Evolutionary conservation across 345 rosid species (phyloP).

Genomic region (Toxicodendron radicans): DNA sequence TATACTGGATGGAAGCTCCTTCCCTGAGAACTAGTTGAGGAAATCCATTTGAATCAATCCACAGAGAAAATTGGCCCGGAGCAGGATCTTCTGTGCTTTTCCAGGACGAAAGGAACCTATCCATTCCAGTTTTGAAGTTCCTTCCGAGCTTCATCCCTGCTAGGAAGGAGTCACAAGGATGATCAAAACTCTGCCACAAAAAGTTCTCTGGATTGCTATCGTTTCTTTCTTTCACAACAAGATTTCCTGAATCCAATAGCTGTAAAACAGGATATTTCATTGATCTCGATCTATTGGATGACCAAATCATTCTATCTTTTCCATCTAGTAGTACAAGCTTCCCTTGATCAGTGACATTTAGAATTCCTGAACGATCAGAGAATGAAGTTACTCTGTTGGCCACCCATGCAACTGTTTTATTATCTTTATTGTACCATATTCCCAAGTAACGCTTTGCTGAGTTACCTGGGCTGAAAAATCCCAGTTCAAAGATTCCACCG

Average conservation of each 20-base stretch:
- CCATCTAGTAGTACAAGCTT: background rate
- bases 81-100: slow-evolving; percentile 21
- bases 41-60: slow-evolving; percentile 29
- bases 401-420: slow-evolving; percentile 40
- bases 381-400: slow-evolving; percentile 25
- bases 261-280: slow-evolving; percentile 30
- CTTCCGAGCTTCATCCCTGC: slow-evolving; percentile 56
- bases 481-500: slow-evolving; percentile 35
- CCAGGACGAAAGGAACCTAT: slow-evolving; percentile 39
- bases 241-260: slow-evolving; percentile 48
- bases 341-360: slow-evolving; percentile 15
- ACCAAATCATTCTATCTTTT: slow-evolving; percentile 26
- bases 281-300: slow-evolving; percentile 24
- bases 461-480: slow-evolving; percentile 32
- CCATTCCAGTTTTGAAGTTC: slow-evolving; percentile 28
- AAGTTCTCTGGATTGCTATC: background rate
- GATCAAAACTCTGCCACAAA: slow-evolving; percentile 62
- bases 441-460: slow-evolving; percentile 39
- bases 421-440: slow-evolving; percentile 41
- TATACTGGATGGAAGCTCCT: background rate
- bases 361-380: slow-evolving; percentile 14
- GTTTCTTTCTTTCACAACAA: slow-evolving; percentile 36
- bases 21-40: slow-evolving; percentile 25
- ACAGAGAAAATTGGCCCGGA: slow-evolving; percentile 16
- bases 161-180: slow-evolving; percentile 44